Base-by-base conservation (phyloP, 768 basidiomycete genomes). In the Boletus rubescentipes region DNA sequence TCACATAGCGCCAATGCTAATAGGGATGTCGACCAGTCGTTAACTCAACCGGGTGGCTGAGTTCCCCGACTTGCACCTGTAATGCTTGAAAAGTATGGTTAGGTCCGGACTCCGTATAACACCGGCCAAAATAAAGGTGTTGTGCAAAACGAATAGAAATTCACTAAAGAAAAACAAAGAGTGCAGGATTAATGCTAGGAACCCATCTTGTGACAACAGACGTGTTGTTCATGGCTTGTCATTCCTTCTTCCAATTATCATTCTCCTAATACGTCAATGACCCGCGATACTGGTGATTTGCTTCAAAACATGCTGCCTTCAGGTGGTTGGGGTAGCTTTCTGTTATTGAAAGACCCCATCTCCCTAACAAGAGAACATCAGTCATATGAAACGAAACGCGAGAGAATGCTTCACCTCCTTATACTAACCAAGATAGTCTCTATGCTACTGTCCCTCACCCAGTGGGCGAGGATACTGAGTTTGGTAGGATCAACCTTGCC, bases 351-450 rank as follows among this genome's bases (percentile, higher is more conserved):
- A 44, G 89, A 83, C 3, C 87, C 93, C 97, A 99, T 98, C 72
- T 97, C 94, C 75, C 95, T 98, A 61, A 10, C 14, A 57, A 0
- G 42, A 51, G 37, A 46, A 44, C 5, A 49, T 63, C 32, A 60
- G 46, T 23, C 29, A 44, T 18, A 23, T 45, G 39, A 55, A 43
- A 43, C 18, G 45, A 57, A 36, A 37, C 11, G 34, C 7, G 9
- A 36, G 41, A 45, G 20, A 43, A 11, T 31, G n/a, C 11, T 48
- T 56, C 35, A 94, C 96, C 84, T 87, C 65, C 96, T 79, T 63
- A 99, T 90, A 71, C 94, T 91, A n/a, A 96, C 91, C 11, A 99
- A 77, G 14, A 98, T 74, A 2, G 80, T 89, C 77, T 98, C 95
- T 60, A 99, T 82, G 62, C 88, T 93, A 64, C 78, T 81, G 42